These are phyloP conservation scores for Hirschfeldia incana DNA, from an alignment of 345 rosid genomes.

Conservation along the genomic window DNA sequence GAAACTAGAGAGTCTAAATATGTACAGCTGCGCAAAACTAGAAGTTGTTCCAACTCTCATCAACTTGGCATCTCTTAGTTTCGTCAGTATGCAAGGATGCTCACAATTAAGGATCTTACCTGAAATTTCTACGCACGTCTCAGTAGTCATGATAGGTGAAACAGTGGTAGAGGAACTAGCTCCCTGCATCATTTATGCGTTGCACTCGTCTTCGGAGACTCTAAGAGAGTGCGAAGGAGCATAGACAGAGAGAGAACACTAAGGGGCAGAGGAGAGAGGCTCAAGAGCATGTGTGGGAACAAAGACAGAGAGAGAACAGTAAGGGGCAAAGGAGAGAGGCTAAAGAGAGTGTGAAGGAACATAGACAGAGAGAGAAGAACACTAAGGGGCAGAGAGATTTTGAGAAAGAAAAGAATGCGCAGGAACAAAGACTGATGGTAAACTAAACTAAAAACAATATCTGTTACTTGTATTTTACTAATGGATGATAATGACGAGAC, in stretches of 20 bases:
- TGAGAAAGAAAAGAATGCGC: background rate
- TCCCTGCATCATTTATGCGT: no score
- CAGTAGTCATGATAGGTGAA: no score
- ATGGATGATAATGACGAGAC: background rate
- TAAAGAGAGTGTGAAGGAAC: background rate
- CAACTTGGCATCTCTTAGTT: no score
- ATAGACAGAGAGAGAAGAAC: background rate
- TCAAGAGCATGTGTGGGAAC: no score
- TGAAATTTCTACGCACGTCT: no score
- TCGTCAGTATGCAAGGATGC: no score
- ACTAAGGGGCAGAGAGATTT: background rate
- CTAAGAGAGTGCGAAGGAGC: background rate
- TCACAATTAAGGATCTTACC: no score
- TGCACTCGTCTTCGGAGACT: no score
- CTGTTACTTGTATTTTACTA: background rate
- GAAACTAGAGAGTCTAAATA: background rate
- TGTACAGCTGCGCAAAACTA: no score
- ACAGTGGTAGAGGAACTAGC: no score
- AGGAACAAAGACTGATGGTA: background rate
- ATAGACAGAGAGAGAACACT: background rate
- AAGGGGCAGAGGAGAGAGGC: background rate
- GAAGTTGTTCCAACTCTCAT: no score
- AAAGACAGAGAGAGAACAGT: no score
- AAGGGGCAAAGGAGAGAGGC: background rate
- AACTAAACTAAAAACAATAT: background rate